Evolutionary conservation across 495 filamentous ascomycete genomes (phyloP).

Genomic region (Thermochaetoides thermophila): DNA sequence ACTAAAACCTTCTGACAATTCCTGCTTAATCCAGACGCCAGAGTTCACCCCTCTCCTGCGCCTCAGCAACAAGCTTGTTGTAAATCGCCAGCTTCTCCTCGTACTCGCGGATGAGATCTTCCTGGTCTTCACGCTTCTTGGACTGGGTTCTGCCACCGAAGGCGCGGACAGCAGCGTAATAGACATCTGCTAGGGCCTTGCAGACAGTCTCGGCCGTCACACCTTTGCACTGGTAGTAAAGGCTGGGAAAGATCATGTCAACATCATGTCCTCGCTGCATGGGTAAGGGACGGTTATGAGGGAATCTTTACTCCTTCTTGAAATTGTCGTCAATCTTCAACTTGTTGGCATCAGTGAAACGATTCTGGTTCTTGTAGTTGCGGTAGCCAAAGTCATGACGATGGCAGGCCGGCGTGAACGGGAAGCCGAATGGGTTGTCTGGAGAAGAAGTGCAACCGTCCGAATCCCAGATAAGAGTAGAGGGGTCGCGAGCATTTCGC

Average conservation of each 20-base stretch:
- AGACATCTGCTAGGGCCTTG: conserved; percentile 25
- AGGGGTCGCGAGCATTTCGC: conserved; percentile 16
- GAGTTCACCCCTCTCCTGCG: conserved; percentile 14
- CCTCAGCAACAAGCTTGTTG: conserved; percentile 17
- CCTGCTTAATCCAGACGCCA: conserved; percentile 7
- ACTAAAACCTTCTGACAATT: no score
- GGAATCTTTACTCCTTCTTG: conserved; percentile 17
- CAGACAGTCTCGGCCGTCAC: conserved; percentile 11
- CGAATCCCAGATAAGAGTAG: conserved; percentile 22
- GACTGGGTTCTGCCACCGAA: conserved; percentile 19
- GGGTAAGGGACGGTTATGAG: neutral
- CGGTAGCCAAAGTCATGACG: conserved; percentile 36
- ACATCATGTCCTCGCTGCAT: no score
- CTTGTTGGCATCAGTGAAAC: conserved; percentile 21
- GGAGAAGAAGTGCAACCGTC: conserved; percentile 27
- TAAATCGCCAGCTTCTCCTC: conserved; percentile 21
- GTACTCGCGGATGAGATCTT: conserved; percentile 16
- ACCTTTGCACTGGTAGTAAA: conserved; percentile 19
- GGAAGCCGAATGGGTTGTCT: conserved; percentile 29
- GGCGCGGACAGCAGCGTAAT: conserved; percentile 29
- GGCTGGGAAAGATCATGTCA: no score
- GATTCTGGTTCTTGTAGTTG: conserved; percentile 26
- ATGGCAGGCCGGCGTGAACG: conserved; percentile 25
- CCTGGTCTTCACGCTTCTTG: conserved; percentile 17
- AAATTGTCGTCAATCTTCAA: conserved; percentile 27